Conservation (phyloP, 1,284 basidiomycete genomes). For the Heterobasidion occidentale region DNA sequence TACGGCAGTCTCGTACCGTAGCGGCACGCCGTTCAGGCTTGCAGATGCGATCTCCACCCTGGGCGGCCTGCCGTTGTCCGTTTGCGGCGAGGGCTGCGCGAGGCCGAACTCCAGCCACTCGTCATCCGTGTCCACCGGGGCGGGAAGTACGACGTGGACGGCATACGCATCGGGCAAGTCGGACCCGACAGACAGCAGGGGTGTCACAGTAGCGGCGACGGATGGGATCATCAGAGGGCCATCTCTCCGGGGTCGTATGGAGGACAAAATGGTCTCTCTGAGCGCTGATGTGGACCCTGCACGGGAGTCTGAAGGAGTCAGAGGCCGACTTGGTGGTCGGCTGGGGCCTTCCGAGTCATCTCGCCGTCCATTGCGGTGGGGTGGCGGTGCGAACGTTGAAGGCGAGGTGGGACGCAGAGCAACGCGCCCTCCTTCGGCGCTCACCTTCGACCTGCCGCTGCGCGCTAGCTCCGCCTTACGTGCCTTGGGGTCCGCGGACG, state of each 20-base stretch:
- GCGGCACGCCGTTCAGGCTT: slow-evolving; percentile 57
- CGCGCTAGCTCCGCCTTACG: slow-evolving; percentile 54
- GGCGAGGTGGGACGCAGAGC: slow-evolving; percentile 30
- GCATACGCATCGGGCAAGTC: slow-evolving; percentile 40
- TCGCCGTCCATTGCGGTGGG: slow-evolving; percentile 9
- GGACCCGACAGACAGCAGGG: slow-evolving; percentile 25
- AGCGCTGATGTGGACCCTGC: slow-evolving; percentile 15
- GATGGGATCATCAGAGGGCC: slow-evolving; percentile 57
- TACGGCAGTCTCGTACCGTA: slow-evolving; percentile 44
- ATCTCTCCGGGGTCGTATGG: slow-evolving; percentile 35
- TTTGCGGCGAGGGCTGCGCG: slow-evolving; percentile 24
- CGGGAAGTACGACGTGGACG: slow-evolving; percentile 47
- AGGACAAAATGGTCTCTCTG: slow-evolving; percentile 17
- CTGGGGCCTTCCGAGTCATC: slow-evolving; percentile 13
- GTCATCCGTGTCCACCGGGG: slow-evolving; percentile 45
- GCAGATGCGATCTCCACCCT: slow-evolving; percentile 48
- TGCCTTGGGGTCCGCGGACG: slow-evolving; percentile 48
- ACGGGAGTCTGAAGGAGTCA: slow-evolving; percentile 19
- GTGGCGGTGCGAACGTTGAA: slow-evolving; percentile 1
- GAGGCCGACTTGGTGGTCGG: slow-evolving; percentile 22
- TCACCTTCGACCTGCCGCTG: slow-evolving; percentile 47
- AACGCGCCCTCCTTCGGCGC: slow-evolving; percentile 50
- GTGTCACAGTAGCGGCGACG: slow-evolving; percentile 46
- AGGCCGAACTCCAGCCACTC: slow-evolving; percentile 78
- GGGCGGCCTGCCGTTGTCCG: slow-evolving; percentile 19